A percentile compares a stretch with the other conserved stretches of the same genome.
phyloP scores from a whole-genome alignment of 139 green algal genomes.

The Picochlorum sp. region DNA sequence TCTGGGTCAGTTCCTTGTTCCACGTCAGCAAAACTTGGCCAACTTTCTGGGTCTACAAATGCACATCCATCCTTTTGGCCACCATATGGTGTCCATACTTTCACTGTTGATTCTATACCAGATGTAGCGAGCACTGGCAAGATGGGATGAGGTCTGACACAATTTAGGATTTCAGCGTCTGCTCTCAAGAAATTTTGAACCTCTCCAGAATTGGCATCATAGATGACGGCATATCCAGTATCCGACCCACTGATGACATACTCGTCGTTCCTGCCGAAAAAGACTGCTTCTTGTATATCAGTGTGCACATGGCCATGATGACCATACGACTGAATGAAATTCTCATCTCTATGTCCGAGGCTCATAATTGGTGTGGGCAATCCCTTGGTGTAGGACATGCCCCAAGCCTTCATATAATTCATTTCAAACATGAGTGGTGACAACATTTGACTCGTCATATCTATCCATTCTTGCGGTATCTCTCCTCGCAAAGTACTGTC shows the following conservation, averaged over 20 bases:
- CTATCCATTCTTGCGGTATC: too few species aligned
- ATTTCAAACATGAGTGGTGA: background rate
- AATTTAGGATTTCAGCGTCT: conserved; percentile 75
- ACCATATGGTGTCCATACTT: conserved; percentile 8
- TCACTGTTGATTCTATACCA: conserved; percentile 68
- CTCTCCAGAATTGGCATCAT: conserved; percentile 32
- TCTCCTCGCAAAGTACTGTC: too few species aligned
- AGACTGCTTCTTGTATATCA: conserved; percentile 81
- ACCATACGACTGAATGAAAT: conserved; percentile 20
- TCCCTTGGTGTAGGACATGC: too few species aligned
- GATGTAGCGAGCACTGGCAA: conserved; percentile 68
- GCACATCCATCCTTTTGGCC: background rate
- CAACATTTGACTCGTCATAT: background rate
- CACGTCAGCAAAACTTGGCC: too few species aligned
- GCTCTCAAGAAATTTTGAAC: conserved; percentile 31
- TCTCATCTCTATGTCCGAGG: background rate
- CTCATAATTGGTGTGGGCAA: too few species aligned
- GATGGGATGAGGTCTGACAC: conserved; percentile 60
- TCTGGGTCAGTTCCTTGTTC: too few species aligned
- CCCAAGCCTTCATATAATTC: too few species aligned
- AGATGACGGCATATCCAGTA: conserved; percentile 72
- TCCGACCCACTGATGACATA: conserved; percentile 69
- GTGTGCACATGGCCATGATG: conserved; percentile 61
- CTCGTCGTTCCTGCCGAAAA: conserved; percentile 47
- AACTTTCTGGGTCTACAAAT: too few species aligned